phyloP scores from a whole-genome alignment of 2,329 filamentous ascomycete genomes.

The Penicillium sp. region DNA sequence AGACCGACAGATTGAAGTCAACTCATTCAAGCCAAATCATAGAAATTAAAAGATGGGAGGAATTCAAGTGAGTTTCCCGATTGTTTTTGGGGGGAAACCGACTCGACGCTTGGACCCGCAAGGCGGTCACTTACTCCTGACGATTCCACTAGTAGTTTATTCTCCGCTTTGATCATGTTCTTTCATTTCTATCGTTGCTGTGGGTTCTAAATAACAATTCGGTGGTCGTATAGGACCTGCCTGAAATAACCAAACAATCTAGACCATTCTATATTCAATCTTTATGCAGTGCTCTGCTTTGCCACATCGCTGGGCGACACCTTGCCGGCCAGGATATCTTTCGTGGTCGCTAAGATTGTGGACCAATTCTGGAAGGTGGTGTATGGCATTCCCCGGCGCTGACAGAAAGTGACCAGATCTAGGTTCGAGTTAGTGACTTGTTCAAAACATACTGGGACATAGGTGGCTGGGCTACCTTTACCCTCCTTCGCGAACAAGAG shows the following conservation, averaged over 20 bases:
- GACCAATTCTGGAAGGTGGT: conserved; percentile 84
- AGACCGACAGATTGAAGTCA: conserved; percentile 29
- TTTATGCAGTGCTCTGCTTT: conserved; percentile 6
- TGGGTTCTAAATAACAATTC: background rate
- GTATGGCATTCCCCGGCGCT: conserved; percentile 80
- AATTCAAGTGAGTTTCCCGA: background rate
- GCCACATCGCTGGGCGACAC: conserved; percentile 70
- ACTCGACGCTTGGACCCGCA: conserved; percentile 19
- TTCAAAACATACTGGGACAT: background rate
- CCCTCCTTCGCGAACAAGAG: conserved; percentile 91
- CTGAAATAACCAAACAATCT: background rate
- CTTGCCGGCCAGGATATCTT: conserved; percentile 74
- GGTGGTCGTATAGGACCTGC: background rate
- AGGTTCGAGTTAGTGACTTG: conserved; percentile 13
- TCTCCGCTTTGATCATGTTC: conserved; percentile 9
- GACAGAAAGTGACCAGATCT: conserved; percentile 88
- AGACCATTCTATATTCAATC: background rate
- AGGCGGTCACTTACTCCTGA: conserved; percentile 34
- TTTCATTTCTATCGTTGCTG: background rate
- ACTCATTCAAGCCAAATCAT: conserved; percentile 28
- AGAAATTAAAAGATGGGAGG: conserved; percentile 7
- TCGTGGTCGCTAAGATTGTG: conserved; percentile 72
- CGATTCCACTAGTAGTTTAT: background rate
- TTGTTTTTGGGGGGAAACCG: conserved; percentile 14
- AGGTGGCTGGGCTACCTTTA: conserved; percentile 57